Evolutionary conservation across 2,329 filamentous ascomycete genomes (phyloP), one percentile per base, ranked within the genome.

Genomic region (Venturia asperata): DNA sequence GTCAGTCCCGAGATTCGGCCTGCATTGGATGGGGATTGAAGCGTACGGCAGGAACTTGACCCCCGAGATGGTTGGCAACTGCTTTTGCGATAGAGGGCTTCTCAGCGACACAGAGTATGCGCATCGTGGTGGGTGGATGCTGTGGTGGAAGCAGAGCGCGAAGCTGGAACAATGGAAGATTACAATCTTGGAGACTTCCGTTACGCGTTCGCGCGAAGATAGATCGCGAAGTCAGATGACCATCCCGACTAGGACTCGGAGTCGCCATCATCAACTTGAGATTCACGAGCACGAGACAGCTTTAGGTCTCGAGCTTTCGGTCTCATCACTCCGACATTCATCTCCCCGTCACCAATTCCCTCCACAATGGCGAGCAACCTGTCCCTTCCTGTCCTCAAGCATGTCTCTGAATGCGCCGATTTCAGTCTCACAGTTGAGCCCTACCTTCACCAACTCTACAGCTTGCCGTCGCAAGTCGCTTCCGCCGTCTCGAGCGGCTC

Each of bases 61-160:
- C 93, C 41, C 89, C 90, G 37, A 99, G 83, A 80, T 97, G 93
- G 66, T 87, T 85, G 47, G 94, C 91, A 62, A 99, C 93, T 45
- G 93, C 92, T 77, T 94, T 97, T 66, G 94, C 91, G 68, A 99
- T 97, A 52, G 93, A 96, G 43, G 92, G 92, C 82, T 99, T 92
- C 76, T 92, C 89, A 67, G 89, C 89, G 69, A 92, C 88, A 73
- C 89, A 92, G 64, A 92, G 80, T 66, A 91, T 85, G 70, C 64
- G 64, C 34, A 63, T 42, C 39, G 13, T 7, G 37, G 4, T 34
- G 15, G 30, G 30, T 34, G 3, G 30, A 34, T 34, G 30, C 30
- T 34, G 30, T 34, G 30, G 3, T 34, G 30, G 30, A 34, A 34
- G 30, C 39, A 41, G 39, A 41, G 39, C 39, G 39, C 39, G 10